phyloP scores from a whole-genome alignment of 352 stramenopile genomes.

The Phytophthora palmivora region DNA sequence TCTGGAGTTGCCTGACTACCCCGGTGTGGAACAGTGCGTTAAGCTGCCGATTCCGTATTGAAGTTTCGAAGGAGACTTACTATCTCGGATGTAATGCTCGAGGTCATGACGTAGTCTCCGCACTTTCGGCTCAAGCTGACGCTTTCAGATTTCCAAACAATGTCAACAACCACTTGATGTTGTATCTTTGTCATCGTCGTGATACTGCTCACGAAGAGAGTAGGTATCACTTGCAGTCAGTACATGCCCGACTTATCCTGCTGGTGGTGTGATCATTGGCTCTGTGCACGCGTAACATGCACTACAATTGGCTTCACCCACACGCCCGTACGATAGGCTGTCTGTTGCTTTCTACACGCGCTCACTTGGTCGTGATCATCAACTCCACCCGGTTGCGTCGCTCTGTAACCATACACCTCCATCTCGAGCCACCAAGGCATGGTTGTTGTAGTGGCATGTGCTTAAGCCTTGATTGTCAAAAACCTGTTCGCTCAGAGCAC shows the following conservation, averaged over 20 bases:
- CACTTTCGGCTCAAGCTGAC: conserved; percentile 9
- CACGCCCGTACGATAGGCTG: conserved; percentile 15
- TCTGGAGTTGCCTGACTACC: conserved; percentile 68
- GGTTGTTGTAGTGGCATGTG: not conserved
- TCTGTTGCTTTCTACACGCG: conserved; percentile 3
- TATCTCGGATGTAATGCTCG: conserved; percentile 10
- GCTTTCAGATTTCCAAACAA: not conserved
- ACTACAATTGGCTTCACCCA: conserved; percentile 23
- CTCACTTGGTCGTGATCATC: not conserved
- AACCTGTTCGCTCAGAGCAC: not conserved
- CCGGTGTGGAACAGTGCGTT: conserved; percentile 69
- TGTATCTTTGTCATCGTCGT: not conserved
- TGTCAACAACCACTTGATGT: conserved; percentile 4
- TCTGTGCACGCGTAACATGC: conserved; percentile 16
- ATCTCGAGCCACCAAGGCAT: not conserved
- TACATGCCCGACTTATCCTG: conserved; percentile 30
- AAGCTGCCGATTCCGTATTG: conserved; percentile 51
- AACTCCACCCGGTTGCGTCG: too few species aligned
- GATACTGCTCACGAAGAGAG: conserved; percentile 28
- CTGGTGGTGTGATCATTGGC: conserved; percentile 21
- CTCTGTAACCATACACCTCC: not conserved
- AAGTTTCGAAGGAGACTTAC: conserved; percentile 21
- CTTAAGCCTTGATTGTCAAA: not conserved
- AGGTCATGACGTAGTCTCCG: not conserved
- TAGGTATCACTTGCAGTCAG: conserved; percentile 24